phyloP scores from a whole-genome alignment of 805 yeast species.

The Pichia exigua region DNA sequence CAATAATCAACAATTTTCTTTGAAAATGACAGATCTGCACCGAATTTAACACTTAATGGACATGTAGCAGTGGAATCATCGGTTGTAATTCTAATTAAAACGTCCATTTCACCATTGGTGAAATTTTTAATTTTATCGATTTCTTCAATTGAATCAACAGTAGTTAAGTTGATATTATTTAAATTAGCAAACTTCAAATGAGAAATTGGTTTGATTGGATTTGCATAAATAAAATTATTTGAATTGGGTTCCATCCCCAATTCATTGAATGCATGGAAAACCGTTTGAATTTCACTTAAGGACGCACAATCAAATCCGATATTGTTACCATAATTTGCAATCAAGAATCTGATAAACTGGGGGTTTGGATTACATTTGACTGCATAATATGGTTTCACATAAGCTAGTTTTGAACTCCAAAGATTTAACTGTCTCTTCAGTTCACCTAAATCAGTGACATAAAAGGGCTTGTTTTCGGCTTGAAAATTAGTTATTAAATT shows the following conservation, averaged over 20 bases:
- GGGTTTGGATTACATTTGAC: slow-evolving; percentile 85
- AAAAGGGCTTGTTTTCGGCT: slow-evolving; percentile 48
- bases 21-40: slow-evolving; percentile 58
- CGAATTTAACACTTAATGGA: slow-evolving; percentile 81
- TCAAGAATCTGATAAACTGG: slow-evolving; percentile 49
- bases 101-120: slow-evolving; percentile 45
- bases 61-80: slow-evolving; percentile 87
- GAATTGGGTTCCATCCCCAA: slow-evolving; percentile 34
- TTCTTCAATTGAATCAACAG: slow-evolving; percentile 87
- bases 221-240: slow-evolving; percentile 75
- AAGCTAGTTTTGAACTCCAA: slow-evolving; percentile 63
- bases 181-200: slow-evolving; percentile 65
- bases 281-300: slow-evolving; percentile 65
- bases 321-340: slow-evolving; percentile 37
- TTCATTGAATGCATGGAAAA: slow-evolving; percentile 31
- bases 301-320: slow-evolving; percentile 92
- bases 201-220: slow-evolving; percentile 88
- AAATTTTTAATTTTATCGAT: slow-evolving; percentile 58
- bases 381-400: slow-evolving; percentile 84
- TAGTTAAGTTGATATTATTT: slow-evolving; percentile 57
- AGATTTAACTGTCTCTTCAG: slow-evolving; percentile 50
- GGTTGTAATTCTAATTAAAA: slow-evolving; percentile 76
- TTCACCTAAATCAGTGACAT: slow-evolving; percentile 77
- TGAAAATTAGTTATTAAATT: neutral
- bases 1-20: slow-evolving; percentile 53